Evolutionary conservation across 2,329 filamentous ascomycete genomes (phyloP), one percentile per base, ranked within the genome.

Genomic region (Tolypocladium ophioglossoides): DNA sequence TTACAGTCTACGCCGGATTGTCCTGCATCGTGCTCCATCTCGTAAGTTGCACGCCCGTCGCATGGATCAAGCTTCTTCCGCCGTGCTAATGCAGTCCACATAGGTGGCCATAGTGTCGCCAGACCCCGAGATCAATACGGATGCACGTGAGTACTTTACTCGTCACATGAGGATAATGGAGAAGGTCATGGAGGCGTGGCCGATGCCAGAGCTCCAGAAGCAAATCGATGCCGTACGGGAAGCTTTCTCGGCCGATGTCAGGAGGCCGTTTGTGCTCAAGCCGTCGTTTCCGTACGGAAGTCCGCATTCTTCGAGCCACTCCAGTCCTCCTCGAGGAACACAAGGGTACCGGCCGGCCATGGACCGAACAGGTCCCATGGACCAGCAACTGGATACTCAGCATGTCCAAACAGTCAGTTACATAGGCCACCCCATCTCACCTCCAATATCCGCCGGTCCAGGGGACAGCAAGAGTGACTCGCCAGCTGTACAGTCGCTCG

Each of bases 81-180:
- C 5, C 18, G 54, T 30, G 55, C 63, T 64, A 57, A 64, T 41
- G 50, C 7, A 27, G 39, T 54, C 55, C n/a, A n/a, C 9, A 34
- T 39, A 95, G 91, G 87, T 96, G 61, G 91, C 91, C 5, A 86
- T 96, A 57, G 95, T 91, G 16, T 96, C 91, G 20, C 92, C 94
- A 20, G 91, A 97, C 67, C 88, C 90, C 1, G 88, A 94, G 40
- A 80, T 96, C 55, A 91, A 94, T 66, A 76, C 78, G 0, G 90
- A 96, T 67, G 89, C 92, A 7, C 82, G 89, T 35, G 87, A 92
- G 57, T 97, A 87, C 67, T 97, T 97, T 64, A 87, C 89, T 2
- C 81, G 92, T 50, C 91, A 96, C 63, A 96, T 97, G 92, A 84
- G 91, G 54, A 86, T 97, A 39, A 76, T 97, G 55, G 92, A 97